phyloP scores from a whole-genome alignment of 140 eudicot species.

The Cichorium intybus region DNA sequence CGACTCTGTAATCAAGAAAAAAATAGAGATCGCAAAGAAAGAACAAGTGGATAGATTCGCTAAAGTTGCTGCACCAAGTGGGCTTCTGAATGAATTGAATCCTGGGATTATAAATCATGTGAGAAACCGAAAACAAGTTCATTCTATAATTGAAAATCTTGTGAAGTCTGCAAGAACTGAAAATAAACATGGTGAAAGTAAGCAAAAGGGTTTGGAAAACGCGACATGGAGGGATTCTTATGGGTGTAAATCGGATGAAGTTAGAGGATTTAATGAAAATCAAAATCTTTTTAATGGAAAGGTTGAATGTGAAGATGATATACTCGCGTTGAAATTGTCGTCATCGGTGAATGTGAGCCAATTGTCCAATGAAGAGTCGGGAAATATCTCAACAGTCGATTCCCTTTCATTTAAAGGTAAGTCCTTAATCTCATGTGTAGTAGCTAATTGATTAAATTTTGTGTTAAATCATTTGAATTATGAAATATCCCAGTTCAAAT shows the following conservation, averaged over 20 bases:
- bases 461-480: too few species aligned
- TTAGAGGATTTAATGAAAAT: too few species aligned
- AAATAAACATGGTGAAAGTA: constrained; percentile 23
- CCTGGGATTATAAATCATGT: constrained; percentile 95
- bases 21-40: constrained; percentile 76
- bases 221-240: constrained; percentile 4
- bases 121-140: constrained; percentile 88
- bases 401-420: constrained; percentile 75
- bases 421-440: constrained; percentile 12
- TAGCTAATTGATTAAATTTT: too few species aligned
- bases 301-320: constrained; percentile 39
- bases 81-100: constrained; percentile 71
- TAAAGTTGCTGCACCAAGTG: constrained; percentile 89
- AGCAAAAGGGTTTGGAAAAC: constrained; percentile 5
- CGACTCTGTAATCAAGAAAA: constrained; percentile 55
- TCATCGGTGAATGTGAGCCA: constrained; percentile 57
- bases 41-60: constrained; percentile 83
- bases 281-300: constrained; percentile 13
- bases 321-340: constrained; percentile 48
- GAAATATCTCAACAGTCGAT: constrained; percentile 46
- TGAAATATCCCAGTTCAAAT: too few species aligned
- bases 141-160: constrained; percentile 80
- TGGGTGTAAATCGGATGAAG: constrained; percentile 21
- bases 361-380: constrained; percentile 62
- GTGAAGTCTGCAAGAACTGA: constrained; percentile 61